Percentiles rank a stretch among this genome's conserved stretches.
These are phyloP conservation scores for Alternaria ventricosa DNA, from an alignment of 2,329 filamentous ascomycete genomes.

Conservation along the genomic window DNA sequence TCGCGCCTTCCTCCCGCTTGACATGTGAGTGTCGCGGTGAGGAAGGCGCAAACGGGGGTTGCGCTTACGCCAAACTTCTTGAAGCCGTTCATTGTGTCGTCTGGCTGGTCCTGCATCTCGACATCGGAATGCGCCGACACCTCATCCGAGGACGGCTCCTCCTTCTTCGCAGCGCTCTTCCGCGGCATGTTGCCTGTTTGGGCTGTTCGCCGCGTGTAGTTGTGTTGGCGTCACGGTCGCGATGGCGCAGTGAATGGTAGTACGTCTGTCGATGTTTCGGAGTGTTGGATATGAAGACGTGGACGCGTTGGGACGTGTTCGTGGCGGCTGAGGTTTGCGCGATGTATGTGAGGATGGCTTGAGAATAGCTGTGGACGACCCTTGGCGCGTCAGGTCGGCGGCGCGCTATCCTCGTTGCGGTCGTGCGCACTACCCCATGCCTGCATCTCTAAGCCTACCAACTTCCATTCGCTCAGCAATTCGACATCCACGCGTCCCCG, in stretches of 20 bases:
- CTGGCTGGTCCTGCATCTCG: constrained; percentile 47
- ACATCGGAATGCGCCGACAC: constrained; percentile 48
- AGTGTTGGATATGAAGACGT: not conserved
- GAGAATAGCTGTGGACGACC: constrained; percentile 12
- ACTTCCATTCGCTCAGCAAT: not conserved
- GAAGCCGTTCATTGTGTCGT: constrained; percentile 41
- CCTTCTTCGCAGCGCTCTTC: constrained; percentile 44
- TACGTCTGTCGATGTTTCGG: not conserved
- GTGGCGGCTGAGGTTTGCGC: constrained; percentile 2
- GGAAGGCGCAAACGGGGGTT: constrained; percentile 9
- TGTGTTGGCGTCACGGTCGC: not conserved
- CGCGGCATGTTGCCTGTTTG: constrained; percentile 50
- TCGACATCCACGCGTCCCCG: constrained; percentile 1
- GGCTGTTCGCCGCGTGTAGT: constrained; percentile 39
- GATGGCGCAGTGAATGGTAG: not conserved
- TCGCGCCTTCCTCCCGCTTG: constrained; percentile 3
- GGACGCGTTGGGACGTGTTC: constrained; percentile 9
- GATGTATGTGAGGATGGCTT: not conserved
- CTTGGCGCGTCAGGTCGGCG: constrained; percentile 12
- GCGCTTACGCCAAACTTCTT: constrained; percentile 45
- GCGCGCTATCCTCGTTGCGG: constrained; percentile 7
- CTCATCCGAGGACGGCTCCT: constrained; percentile 46
- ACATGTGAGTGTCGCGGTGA: not conserved
- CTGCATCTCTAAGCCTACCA: not conserved
- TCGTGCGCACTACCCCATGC: constrained; percentile 2